Evolutionary conservation across 257 asterid genomes (phyloP), one percentile per base, ranked within the genome.

Genomic region (Echium plantagineum): DNA sequence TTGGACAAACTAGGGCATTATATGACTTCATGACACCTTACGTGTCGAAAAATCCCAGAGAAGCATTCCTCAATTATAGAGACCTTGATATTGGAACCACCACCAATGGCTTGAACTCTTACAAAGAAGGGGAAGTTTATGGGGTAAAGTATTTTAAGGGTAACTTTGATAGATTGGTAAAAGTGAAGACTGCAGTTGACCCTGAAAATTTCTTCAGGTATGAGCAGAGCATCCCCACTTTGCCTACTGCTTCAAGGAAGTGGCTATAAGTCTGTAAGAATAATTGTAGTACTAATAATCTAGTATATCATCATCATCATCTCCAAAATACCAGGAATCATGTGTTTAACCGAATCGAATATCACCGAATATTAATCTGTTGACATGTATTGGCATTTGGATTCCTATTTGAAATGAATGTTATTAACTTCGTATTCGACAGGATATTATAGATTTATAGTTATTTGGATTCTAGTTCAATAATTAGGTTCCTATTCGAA

Each of bases 181-280:
- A 55, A 55, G 59, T 55, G 31, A 55, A 55, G 26, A 55, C 59
- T 24, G 26, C 16, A 24, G 59, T 55, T 55, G 59, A 55, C 26
- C 59, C 59, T 0, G 59, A 55, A 55, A 55, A 55, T 55, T 55
- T 55, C 59, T 55, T 55, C 26, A 55, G 59, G 32, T 8, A 55
- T 22, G 59, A 55, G 59, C 59, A 55, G 26, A 55, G 59, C 59
- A 55, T 55, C 31, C 59, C 59, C 21, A 22, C 31, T 54, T 54
- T 54, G 8, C 17, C 26, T n/a, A 53, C 10, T 53, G 57, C 15
- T n/a, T 53, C 21, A 21, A n/a, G 21, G 6, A 12, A 3, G 49
- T 2, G 12, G 0, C 49, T 42, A 10, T 42, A 42, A 42, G 13
- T 42, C 12, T 5, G 5, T 35, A 8, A 35, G 10, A 35, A 35